Evolutionary conservation across 2,329 filamentous ascomycete species (phyloP), one percentile per base, ranked within the genome.

Genomic region (Ceratocystis albifundus): DNA sequence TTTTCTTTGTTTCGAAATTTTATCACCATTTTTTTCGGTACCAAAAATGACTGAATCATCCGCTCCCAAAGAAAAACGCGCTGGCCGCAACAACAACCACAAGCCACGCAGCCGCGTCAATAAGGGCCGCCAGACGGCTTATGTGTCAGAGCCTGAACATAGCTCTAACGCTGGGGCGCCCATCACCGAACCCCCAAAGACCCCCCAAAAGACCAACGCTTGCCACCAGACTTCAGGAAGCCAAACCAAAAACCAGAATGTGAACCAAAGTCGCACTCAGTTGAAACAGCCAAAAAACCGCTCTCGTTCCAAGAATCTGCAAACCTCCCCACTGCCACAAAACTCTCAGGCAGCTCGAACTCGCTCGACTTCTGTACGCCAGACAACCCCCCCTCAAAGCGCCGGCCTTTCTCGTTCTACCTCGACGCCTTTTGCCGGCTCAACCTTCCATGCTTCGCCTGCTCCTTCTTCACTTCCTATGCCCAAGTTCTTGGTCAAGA

Each of bases 361-460:
- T 66, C 25, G 68, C 20, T 57, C 64, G 3, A 36, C 30, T 28
- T 59, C 55, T 59, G 55, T 30, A 67, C 32, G 66, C 69, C 57
- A 66, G 6, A 68, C 62, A 8, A 68, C 67, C 2, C 67, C 67
- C 12, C 67, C 67, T 20, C 64, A 68, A 6, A 68, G 64, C 61
- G 64, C 64, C 15, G 64, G 67, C 2, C 28, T 68, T 53, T 62
- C 66, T n/a, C 50, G 50, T 3, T 66, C 67, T 22, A 55, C 44
- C 30, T 62, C 66, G 15, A 79, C 84, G 68, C 86, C 88, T 59
- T 99, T 96, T 76, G 94, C 94, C 48, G 94, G 93, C 15, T 88
- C 93, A 44, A 95, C 91, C 4, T 99, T 97, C 75, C 92, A 96
- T 75, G 89, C 91, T 50, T 97, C 94, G 7, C 94, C 94, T 22